Conservation (phyloP, 75 land plant genomes). For the Chamaecyparis obtusa region DNA sequence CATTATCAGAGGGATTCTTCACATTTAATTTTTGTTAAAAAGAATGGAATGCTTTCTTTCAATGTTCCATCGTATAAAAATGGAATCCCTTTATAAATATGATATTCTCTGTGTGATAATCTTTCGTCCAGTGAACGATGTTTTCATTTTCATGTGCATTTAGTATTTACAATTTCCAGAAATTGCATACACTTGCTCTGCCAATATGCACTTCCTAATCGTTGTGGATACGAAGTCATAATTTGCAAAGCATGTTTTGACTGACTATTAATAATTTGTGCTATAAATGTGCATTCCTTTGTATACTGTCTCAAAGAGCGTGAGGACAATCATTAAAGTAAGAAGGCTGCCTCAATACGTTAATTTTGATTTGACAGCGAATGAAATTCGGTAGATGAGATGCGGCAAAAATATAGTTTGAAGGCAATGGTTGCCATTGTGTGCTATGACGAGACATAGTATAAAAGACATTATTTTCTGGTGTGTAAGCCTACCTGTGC, state of each 20-base stretch:
- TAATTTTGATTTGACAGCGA: too few relatives aligned
- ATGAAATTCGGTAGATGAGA: too few relatives aligned
- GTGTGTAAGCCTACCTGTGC: too few relatives aligned
- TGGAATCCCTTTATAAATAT: neutral
- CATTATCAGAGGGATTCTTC: neutral
- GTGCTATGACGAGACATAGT: too few relatives aligned
- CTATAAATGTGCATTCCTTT: neutral
- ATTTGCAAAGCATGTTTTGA: neutral
- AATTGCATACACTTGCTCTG: neutral
- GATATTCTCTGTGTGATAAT: neutral
- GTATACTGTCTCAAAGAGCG: neutral
- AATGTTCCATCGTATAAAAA: neutral
- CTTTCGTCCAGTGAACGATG: neutral
- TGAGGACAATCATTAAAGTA: neutral
- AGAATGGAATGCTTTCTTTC: neutral
- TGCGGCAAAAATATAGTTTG: too few relatives aligned
- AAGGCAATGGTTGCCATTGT: too few relatives aligned
- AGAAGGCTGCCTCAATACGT: too few relatives aligned
- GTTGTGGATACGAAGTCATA: neutral
- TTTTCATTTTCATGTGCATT: neutral
- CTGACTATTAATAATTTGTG: neutral
- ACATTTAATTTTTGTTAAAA: neutral
- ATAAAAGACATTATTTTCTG: too few relatives aligned
- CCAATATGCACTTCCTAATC: neutral
- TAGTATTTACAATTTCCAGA: neutral